Conservation (phyloP, 2,329 filamentous ascomycete species). For the Dothideomycetes sp. region DNA sequence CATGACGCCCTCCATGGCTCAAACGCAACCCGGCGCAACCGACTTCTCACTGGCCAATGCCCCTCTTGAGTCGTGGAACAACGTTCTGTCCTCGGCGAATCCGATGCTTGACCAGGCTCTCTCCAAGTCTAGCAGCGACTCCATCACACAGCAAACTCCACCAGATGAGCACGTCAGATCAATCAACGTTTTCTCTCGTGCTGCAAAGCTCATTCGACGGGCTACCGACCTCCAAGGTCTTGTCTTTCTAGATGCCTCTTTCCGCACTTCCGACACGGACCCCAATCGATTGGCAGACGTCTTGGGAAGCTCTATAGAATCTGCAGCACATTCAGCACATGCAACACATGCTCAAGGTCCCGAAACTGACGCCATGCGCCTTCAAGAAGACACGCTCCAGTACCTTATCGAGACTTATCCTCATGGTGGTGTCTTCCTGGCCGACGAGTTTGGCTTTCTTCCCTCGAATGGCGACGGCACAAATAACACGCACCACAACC, state of each 20-base stretch:
- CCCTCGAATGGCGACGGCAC: background rate
- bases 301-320: background rate
- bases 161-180: no score
- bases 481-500: no score
- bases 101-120: no score
- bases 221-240: constrained; percentile 37
- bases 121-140: no score
- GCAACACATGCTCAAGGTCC: background rate
- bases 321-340: background rate
- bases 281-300: no score
- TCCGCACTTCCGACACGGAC: no score
- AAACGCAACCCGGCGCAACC: no score
- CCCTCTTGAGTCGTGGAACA: no score
- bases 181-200: constrained; percentile 36
- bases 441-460: background rate
- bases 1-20: no score
- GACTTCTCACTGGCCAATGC: no score
- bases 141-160: no score
- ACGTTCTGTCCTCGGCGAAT: no score
- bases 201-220: constrained; percentile 37
- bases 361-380: background rate
- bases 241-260: constrained; percentile 26
- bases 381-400: background rate
- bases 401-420: background rate
- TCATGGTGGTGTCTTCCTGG: background rate